Conservation (phyloP, 1,284 basidiomycete genomes). For the Irpex sp. region DNA sequence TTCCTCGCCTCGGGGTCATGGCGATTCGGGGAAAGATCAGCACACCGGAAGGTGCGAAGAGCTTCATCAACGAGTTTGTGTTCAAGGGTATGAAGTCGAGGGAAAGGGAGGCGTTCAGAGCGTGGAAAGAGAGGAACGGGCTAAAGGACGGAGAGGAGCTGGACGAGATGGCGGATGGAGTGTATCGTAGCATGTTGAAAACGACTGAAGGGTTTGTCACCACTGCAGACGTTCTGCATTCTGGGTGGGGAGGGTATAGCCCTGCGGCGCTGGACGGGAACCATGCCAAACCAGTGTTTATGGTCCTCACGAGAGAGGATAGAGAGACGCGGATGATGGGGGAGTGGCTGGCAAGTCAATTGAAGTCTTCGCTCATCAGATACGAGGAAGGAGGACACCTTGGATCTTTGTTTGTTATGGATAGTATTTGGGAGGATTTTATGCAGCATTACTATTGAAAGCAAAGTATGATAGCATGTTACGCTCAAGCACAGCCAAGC, state of each 20-base stretch:
- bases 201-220: constrained; percentile 52
- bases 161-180: constrained; percentile 34
- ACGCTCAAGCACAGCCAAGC: too few species aligned
- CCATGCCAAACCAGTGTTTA: constrained; percentile 38
- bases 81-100: constrained; percentile 37
- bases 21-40: constrained; percentile 31
- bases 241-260: constrained; percentile 46
- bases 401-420: constrained; percentile 34
- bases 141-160: constrained; percentile 38
- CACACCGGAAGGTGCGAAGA: constrained; percentile 35
- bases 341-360: constrained; percentile 37
- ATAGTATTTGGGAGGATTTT: constrained; percentile 42
- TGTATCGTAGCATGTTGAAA: constrained; percentile 39
- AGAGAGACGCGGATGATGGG: constrained; percentile 35
- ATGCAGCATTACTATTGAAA: neutral
- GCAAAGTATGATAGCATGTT: neutral
- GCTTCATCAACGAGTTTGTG: constrained; percentile 30
- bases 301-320: constrained; percentile 38
- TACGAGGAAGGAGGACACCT: constrained; percentile 43
- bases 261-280: constrained; percentile 38
- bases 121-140: constrained; percentile 37
- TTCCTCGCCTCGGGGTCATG: constrained; percentile 28
- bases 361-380: constrained; percentile 34
- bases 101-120: constrained; percentile 34
- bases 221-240: constrained; percentile 37